Evolutionary conservation across 306 rosid species (phyloP), one percentile per base, ranked within the genome.

Genomic region (Luffa aegyptiaca): DNA sequence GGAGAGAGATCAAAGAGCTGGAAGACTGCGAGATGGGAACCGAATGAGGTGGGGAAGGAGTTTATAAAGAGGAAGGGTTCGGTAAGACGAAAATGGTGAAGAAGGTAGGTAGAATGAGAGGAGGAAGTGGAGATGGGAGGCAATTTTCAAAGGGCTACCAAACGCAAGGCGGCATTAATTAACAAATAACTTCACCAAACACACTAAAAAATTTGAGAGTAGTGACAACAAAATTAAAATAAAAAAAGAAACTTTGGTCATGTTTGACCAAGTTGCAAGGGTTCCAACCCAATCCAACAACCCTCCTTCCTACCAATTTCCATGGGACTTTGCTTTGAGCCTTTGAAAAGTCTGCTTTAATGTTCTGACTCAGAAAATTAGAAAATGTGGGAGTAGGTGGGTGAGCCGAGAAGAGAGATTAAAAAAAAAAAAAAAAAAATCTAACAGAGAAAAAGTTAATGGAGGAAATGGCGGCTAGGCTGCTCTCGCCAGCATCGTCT

Each of bases 121-220:
- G 62, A 74, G 45, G 79, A 31, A 72, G 42, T 46, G 59, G 77
- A 49, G 44, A 33, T 21, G 77, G 44, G 78, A 74, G 46, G 35
- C 62, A 18, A 17, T 13, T 73, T 73, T 44, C 61, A 73, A 52
- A 36, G 31, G 12, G 44, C 61, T 74, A 73, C 77, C 44, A 73
- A 73, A 73, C 76, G 31, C 57, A 45, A 74, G 79, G 79, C 64
- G 79, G 64, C 64, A 9, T 33, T 52, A 35, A 52, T 75, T 8
- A 75, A n/a, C 10, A 16, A 70, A 70, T 44, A 39, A 16, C 18
- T 9, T 42, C 75, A 74, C 62, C 45, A 52, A 74, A 52, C 59
- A 8, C 12, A 10, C 74, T 35, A 31, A 3, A 9, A 63, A 69
- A 17, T 20, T 70, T 11, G 2, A 18, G 56, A 70, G 18, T 2